Evolutionary conservation across 2,329 filamentous ascomycete genomes (phyloP), one percentile per base, ranked within the genome.

Genomic region (Talaromyces sp.): DNA sequence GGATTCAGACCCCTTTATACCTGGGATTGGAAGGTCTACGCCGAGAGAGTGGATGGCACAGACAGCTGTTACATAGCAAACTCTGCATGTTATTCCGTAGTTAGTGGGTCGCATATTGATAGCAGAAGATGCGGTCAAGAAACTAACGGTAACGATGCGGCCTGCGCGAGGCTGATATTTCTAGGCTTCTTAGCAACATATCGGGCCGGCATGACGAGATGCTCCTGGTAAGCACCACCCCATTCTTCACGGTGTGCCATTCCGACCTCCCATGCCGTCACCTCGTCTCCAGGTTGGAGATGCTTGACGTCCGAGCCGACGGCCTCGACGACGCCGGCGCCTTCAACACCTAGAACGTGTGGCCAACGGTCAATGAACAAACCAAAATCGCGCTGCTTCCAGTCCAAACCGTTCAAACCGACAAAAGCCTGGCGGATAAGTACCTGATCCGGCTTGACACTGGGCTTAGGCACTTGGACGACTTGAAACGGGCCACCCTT

Each of bases 381-480:
- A 2, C 71, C 72, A 8, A 68, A 63, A 46, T 70, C 56, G 1
- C 71, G 63, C 41, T 69, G 72, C 62, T 75, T 75, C 60, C 65
- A 69, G 52, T 76, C 74, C 1, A 74, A 65, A 0, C 66, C 68
- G 52, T 76, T 76, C 24, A 76, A 60, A 1, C 66, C 72, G 11
- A 76, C 64, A 11, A 70, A 70, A 26, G 68, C 68, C 26, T 69
- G 63, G 19, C 70, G 70, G 60, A 76, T 71, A 60, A 65, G 62
- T 10, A 76, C 63, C 62, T 75, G 70, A 3, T 65, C 57, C 12
- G 67, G 61, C 4, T 54, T 32, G 9, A 62, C 19, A 6, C 35
- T 54, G 21, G 53, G 59, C 51, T 55, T 57, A 21, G 59, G 41
- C 2, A 50, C 41, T n/a, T 54, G 17, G 41, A 19, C 27, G 32